phyloP scores from a whole-genome alignment of 164 flowering plant species.

The Cinnamomum chago region DNA sequence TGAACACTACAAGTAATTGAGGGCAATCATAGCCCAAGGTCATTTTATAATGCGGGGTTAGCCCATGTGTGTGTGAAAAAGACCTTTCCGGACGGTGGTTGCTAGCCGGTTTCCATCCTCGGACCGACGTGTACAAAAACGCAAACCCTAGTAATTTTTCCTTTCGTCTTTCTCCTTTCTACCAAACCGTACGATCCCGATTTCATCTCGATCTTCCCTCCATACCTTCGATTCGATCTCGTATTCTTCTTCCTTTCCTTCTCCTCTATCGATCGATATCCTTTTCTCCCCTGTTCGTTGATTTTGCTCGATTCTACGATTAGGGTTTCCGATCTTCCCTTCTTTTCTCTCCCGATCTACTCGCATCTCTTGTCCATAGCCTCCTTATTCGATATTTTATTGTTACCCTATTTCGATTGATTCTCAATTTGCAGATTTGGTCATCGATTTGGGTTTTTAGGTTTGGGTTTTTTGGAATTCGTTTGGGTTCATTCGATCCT shows the following conservation, averaged over 20 bases:
- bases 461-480: constrained; percentile 28
- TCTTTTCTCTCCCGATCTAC: constrained; percentile 11
- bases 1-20: no score
- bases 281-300: background rate
- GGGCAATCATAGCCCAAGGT: no score
- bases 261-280: constrained; percentile 17
- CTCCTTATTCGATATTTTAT: background rate
- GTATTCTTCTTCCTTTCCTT: background rate
- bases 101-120: constrained; percentile 5
- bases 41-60: no score
- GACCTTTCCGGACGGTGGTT: constrained; percentile 10
- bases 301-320: constrained; percentile 23
- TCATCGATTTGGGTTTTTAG: constrained; percentile 12
- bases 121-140: constrained; percentile 9
- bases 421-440: constrained; percentile 6
- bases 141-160: constrained; percentile 14
- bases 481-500: constrained; percentile 7
- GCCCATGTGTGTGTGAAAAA: constrained; percentile 4
- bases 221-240: constrained; percentile 5
- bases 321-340: constrained; percentile 33
- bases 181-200: background rate
- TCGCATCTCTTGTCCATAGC: background rate
- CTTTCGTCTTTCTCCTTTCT: background rate
- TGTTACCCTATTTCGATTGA: constrained; percentile 6
- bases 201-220: background rate